Percentiles rank a stretch among this genome's conserved stretches.
Conservation (phyloP, 768 basidiomycete species). For the Russula sp. region DNA sequence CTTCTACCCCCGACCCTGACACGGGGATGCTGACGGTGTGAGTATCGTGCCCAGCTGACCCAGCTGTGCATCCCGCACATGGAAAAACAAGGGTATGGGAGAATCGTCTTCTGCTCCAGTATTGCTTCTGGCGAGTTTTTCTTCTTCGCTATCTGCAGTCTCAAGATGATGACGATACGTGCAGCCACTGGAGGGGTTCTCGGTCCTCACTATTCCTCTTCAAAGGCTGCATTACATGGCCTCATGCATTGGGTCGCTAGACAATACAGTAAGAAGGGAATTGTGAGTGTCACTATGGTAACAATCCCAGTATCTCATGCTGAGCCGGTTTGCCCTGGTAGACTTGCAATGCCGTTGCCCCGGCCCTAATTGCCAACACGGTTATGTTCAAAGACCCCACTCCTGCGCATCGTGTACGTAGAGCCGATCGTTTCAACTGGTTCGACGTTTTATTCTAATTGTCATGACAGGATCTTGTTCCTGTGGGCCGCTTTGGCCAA, state of each 20-base stretch:
- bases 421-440: background rate
- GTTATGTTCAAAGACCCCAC: constrained; percentile 47
- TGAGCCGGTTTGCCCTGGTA: constrained; percentile 25
- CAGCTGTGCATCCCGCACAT: constrained; percentile 52
- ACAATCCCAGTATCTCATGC: background rate
- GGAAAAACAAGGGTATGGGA: constrained; percentile 48
- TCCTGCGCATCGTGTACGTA: constrained; percentile 38
- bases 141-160: background rate
- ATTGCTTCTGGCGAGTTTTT: constrained; percentile 44
- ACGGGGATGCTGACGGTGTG: background rate
- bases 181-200: constrained; percentile 51
- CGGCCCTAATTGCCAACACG: constrained; percentile 51
- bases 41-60: constrained; percentile 40
- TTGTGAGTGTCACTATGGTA: constrained; percentile 38
- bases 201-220: constrained; percentile 56
- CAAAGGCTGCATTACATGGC: constrained; percentile 54
- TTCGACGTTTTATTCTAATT: background rate
- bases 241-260: constrained; percentile 54
- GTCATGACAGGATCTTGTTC: constrained; percentile 43
- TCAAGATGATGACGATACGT: background rate
- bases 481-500: constrained; percentile 50
- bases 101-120: constrained; percentile 53
- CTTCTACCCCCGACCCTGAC: too few species aligned
- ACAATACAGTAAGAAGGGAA: constrained; percentile 49
- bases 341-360: constrained; percentile 54